phyloP scores from a whole-genome alignment of 208 protist genomes.

The Crithidia acanthocephali region DNA sequence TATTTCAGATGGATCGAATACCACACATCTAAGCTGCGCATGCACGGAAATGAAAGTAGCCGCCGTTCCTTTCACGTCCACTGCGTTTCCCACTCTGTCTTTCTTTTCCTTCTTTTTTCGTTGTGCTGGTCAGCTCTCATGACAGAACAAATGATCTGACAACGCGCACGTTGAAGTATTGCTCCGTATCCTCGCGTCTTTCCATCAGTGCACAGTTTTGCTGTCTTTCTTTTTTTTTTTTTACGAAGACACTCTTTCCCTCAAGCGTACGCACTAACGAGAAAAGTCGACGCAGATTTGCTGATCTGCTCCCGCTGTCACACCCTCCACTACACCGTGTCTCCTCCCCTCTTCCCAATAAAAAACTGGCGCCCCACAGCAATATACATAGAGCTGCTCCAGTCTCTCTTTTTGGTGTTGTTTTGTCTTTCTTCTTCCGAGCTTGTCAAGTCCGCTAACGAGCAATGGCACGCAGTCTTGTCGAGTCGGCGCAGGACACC shows the following conservation, averaged over 20 bases:
- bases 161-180: neutral
- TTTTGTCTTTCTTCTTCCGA: neutral
- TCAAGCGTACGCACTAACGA: neutral
- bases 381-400: neutral
- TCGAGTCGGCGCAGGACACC: slow-evolving; percentile 20
- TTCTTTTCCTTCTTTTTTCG: no score
- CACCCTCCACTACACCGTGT: neutral
- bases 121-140: no score
- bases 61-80: no score
- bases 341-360: neutral
- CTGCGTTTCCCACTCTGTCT: no score
- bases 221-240: neutral
- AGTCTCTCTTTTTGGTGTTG: neutral
- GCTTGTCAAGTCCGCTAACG: neutral
- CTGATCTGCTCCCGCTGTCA: neutral
- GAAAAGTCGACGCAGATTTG: neutral
- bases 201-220: neutral
- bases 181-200: neutral
- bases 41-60: no score
- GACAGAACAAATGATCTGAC: neutral
- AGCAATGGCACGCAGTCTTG: slow-evolving; percentile 7
- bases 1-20: no score
- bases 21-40: no score
- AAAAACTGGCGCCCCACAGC: neutral
- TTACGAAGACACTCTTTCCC: neutral